Evolutionary conservation across 495 filamentous ascomycete species (phyloP), one percentile per base, ranked within the genome.

Genomic region (Penicillium cataractarum): DNA sequence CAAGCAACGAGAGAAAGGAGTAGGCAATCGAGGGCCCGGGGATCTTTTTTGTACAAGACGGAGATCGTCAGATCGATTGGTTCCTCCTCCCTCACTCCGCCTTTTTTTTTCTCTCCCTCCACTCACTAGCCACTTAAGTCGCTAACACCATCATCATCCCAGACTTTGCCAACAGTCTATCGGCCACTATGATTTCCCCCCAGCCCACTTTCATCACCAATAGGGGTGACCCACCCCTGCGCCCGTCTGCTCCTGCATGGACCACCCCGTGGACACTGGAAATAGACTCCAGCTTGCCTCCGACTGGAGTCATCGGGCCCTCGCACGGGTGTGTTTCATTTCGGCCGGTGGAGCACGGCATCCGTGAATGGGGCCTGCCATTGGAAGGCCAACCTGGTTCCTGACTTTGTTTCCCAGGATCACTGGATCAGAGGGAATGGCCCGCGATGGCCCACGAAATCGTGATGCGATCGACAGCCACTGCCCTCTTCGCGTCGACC

Each of bases 321-420:
- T 64, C 61, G 61, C 56, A 62, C 59, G 58, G 65, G 53, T 53
- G 31, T 59, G 66, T 68, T 66, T 68, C 66, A 66, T 68, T 68
- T 60, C 56, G 51, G 46, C 50, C 21, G 52, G 65, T 65, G 65
- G 65, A 65, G 58, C 52, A 32, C 44, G 6, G 61, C 57, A 49
- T 56, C 46, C 24, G 12, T 15, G 42, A 53, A 27, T 17, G 42
- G 40, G 53, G 54, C 40, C 46, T 58, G 55, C 61, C 61, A 63
- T 63, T 63, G 61, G 55, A 22, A 49, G 42, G 35, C 42, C 44
- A 42, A 32, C 29, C 26, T 17, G 37, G 40, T 50, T 59, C 40
- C 55, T 54, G 32, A 55, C 37, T 57, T 40, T 26, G 26, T 31
- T 29, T 29, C 15, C 33, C 42, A 56, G 33, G 51, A 35, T 54